Percentiles rank a stretch among this genome's conserved stretches.
Evolutionary conservation across 805 yeast genomes (phyloP).

Genomic region (Candida hungchunana): DNA sequence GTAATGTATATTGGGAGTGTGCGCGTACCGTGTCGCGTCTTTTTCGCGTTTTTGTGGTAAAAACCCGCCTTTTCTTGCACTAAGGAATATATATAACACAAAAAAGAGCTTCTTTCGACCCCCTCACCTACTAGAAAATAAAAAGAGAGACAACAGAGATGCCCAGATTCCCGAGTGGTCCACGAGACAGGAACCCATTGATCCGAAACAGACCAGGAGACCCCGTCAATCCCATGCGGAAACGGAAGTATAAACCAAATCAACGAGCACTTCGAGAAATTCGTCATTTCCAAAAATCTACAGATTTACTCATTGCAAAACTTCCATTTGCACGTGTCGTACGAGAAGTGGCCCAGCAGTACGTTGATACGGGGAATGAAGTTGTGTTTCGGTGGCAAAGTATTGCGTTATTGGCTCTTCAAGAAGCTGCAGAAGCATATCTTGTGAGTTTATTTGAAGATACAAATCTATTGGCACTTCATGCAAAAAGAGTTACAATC

Average conservation of each 20-base stretch:
- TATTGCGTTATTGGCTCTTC: constrained; percentile 70
- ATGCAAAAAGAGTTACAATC: constrained; percentile 78
- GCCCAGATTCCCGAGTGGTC: neutral
- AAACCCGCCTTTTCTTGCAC: too few relatives aligned
- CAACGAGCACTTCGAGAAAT: constrained; percentile 65
- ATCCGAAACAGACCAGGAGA: constrained; percentile 13
- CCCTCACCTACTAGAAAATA: too few relatives aligned
- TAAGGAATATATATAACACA: too few relatives aligned
- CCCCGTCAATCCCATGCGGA: constrained; percentile 6
- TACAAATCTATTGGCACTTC: constrained; percentile 72
- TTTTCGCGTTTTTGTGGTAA: neutral
- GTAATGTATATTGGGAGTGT: neutral
- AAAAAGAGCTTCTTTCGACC: too few relatives aligned
- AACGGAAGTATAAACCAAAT: constrained; percentile 51
- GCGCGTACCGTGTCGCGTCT: constrained; percentile 1
- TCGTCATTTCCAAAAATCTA: constrained; percentile 59
- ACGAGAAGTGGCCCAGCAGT: constrained; percentile 62
- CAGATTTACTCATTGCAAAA: constrained; percentile 64
- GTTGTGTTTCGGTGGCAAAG: constrained; percentile 74
- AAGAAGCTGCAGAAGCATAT: constrained; percentile 79
- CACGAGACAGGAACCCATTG: constrained; percentile 3
- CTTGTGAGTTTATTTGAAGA: constrained; percentile 71
- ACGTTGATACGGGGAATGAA: constrained; percentile 44
- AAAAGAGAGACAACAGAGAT: neutral
- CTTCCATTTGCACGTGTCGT: constrained; percentile 77